Conservation (phyloP, 1,139 yeast species). For the Candida pseudoviswanathii region DNA sequence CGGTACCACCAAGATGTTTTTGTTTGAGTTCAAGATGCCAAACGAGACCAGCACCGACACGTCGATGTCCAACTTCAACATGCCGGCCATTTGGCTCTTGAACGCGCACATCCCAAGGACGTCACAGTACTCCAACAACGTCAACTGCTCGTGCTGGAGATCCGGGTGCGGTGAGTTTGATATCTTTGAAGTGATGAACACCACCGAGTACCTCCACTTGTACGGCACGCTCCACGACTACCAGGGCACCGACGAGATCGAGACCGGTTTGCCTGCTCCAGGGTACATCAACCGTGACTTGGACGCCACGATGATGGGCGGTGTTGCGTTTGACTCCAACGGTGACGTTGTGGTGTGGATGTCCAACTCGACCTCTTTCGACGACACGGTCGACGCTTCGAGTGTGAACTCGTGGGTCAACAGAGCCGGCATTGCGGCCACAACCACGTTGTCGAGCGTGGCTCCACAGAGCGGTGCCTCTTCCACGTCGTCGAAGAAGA, state of each 20-base stretch:
- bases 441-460: conserved; percentile 27
- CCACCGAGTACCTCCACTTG: conserved; percentile 55
- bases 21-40: conserved; percentile 93
- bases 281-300: conserved; percentile 61
- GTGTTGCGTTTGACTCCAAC: conserved; percentile 64
- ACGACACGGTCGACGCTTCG: conserved; percentile 33
- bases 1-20: conserved; percentile 76
- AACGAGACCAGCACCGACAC: conserved; percentile 47
- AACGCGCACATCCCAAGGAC: conserved; percentile 96
- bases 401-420: conserved; percentile 36
- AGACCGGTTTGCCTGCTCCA: conserved; percentile 57
- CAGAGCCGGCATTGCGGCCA: conserved; percentile 16
- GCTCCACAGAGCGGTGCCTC: conserved; percentile 22
- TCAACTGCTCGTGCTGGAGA: conserved; percentile 87
- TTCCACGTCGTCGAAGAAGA: conserved; percentile 21
- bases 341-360: conserved; percentile 65
- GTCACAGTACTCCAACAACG: conserved; percentile 71
- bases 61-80: conserved; percentile 61
- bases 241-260: conserved; percentile 66
- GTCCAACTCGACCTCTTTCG: conserved; percentile 57
- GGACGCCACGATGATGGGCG: conserved; percentile 58
- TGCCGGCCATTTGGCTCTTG: conserved; percentile 97
- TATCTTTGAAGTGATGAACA: conserved; percentile 66
- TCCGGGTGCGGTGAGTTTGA: conserved; percentile 98
- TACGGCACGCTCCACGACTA: conserved; percentile 71